Conservation (phyloP, 805 yeast species). For the Yarrowia sp. region DNA sequence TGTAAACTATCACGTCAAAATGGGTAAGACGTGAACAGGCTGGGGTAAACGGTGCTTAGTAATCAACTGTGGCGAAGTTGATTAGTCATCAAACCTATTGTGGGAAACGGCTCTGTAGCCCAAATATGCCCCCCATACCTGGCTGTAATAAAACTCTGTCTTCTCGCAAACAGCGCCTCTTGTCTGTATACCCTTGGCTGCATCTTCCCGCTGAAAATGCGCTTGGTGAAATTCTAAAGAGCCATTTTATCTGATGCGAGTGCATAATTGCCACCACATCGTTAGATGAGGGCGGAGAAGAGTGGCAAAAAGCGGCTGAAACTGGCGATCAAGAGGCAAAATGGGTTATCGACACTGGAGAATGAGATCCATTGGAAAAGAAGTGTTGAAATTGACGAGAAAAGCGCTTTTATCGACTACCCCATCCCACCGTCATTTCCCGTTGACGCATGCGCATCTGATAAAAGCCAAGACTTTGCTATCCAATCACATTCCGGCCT, state of each 20-base stretch:
- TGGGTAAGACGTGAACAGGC: background rate
- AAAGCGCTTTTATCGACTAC: too few species aligned
- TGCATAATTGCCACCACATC: slow-evolving; percentile 36
- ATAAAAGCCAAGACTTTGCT: slow-evolving; percentile 37
- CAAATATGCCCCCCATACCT: too few species aligned
- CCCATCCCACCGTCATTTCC: background rate
- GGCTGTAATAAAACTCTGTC: too few species aligned
- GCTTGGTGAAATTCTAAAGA: slow-evolving; percentile 19
- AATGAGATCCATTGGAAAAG: too few species aligned
- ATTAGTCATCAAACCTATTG: too few species aligned
- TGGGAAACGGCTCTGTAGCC: too few species aligned
- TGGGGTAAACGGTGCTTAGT: background rate
- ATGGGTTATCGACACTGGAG: too few species aligned
- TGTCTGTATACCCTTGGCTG: background rate
- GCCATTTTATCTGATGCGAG: slow-evolving; percentile 24
- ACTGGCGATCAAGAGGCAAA: background rate
- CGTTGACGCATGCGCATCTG: slow-evolving; percentile 23
- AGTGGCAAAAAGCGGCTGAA: background rate
- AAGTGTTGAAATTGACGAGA: too few species aligned
- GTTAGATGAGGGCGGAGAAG: background rate
- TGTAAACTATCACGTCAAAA: too few species aligned
- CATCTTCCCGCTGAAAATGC: slow-evolving; percentile 1
- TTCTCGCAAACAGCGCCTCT: background rate
- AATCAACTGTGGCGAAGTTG: background rate
- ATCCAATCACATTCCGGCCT: background rate